phyloP scores from a whole-genome alignment of 495 filamentous ascomycete species.

The Penicillium samsonianum region DNA sequence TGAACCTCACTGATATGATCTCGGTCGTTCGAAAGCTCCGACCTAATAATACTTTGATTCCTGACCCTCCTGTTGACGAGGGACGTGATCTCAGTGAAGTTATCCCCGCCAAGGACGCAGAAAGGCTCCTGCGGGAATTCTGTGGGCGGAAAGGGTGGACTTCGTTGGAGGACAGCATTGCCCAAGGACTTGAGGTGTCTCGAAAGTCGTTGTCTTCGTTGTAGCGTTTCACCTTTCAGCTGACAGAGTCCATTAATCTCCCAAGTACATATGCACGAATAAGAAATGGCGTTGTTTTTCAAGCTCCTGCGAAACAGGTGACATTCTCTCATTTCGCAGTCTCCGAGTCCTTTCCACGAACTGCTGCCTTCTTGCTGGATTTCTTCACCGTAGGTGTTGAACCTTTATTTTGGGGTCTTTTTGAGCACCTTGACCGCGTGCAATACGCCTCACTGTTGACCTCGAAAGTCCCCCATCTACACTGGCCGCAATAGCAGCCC shows the following conservation, averaged over 20 bases:
- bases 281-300: not conserved
- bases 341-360: not conserved
- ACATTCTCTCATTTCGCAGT: not conserved
- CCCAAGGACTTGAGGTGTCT: not conserved
- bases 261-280: not conserved
- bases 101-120: conserved; percentile 8
- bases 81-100: conserved; percentile 17
- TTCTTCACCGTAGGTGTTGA: not conserved
- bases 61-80: conserved; percentile 14
- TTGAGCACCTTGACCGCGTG: not conserved
- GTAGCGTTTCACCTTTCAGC: not conserved
- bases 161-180: not conserved
- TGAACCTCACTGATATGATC: conserved; percentile 23
- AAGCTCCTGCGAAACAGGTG: not conserved
- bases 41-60: conserved; percentile 23
- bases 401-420: not conserved
- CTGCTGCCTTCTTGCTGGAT: not conserved
- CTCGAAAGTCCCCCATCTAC: not conserved
- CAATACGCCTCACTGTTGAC: not conserved
- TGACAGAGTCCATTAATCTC: not conserved
- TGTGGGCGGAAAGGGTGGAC: conserved; percentile 14
- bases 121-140: conserved; percentile 17
- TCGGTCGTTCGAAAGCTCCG: conserved; percentile 21
- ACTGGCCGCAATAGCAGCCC: not conserved
- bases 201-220: not conserved